Evolutionary conservation across 78 protist genomes (phyloP), one percentile per base, ranked within the genome.

Genomic region (Andalucia godoyi): DNA sequence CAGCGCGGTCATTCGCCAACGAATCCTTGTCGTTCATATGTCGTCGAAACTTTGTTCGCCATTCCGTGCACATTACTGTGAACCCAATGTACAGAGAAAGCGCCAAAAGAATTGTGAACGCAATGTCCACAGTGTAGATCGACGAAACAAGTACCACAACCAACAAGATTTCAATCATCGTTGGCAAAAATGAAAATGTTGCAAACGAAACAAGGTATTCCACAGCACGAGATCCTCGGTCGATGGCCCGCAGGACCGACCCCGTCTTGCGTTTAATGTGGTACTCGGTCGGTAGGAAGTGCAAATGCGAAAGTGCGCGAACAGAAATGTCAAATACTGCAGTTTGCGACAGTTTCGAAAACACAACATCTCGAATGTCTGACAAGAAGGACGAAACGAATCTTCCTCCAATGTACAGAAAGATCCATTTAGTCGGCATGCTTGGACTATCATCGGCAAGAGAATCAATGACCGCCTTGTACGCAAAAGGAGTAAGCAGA

Each of bases 261-360:
- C 93, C 94, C 0, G 97, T 83, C 50, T 88, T 79, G 6, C 93
- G 73, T 12, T 64, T 38, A 29, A 91, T 53, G 57, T 91, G 97
- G 63, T 80, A 91, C 39, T 69, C 29, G 15, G 86, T 65, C 53
- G 83, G 88, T 65, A 92, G 50, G 10, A 40, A 25, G 52, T 86
- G 94, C 38, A 92, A 53, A 47, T 88, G 79, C 30, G 18, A 29
- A 45, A 89, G 86, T 15, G 84, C 80, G 17, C 36, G 52, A 12
- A 66, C 43, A 21, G 77, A 27, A 27, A 90, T 27, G 36, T 59
- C 77, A 43, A 84, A 59, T 34, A 76, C 72, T 17, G 93, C 93
- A 17, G 37, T 29, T 64, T 74, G 80, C 9, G 79, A 54, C 5
- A 91, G 93, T 58, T 45, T 52, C 15, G 91, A 59, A 38, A 91